A percentile compares a stretch with the other conserved stretches of the same genome.
These are phyloP conservation scores for Lantana camara DNA, from an alignment of 257 asterid genomes.

Conservation along the genomic window DNA sequence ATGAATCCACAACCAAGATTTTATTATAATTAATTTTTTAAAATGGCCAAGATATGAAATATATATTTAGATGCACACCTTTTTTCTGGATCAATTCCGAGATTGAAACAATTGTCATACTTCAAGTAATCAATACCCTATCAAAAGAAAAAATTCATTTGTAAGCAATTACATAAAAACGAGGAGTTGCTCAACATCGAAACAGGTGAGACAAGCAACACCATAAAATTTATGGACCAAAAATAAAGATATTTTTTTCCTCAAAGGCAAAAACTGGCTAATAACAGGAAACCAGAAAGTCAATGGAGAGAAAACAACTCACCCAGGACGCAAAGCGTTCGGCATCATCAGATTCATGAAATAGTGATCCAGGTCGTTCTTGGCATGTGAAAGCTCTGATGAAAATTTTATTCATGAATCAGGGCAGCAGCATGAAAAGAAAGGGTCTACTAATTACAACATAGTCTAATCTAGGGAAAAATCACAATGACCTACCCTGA, in stretches of 20 bases:
- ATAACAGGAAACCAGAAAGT: background rate
- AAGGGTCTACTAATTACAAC: background rate
- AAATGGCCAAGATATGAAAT: background rate
- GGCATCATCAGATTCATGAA: constrained; percentile 86
- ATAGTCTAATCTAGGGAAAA: constrained; percentile 9
- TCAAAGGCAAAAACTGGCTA: constrained; percentile 1
- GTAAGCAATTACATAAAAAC: constrained; percentile 17
- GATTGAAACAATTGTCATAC: constrained; percentile 97
- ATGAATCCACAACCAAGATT: constrained; percentile 2
- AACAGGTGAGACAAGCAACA: background rate
- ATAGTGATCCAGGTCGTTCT: constrained; percentile 90
- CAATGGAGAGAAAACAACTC: constrained; percentile 32
- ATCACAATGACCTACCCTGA: too few species aligned
- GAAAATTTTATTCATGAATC: constrained; percentile 28
- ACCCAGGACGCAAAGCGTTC: constrained; percentile 91
- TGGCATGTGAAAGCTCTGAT: constrained; percentile 80
- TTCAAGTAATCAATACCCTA: constrained; percentile 93
- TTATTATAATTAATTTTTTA: too few species aligned
- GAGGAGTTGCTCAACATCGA: background rate
- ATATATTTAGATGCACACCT: constrained; percentile 51
- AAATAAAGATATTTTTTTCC: background rate
- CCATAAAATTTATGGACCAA: background rate
- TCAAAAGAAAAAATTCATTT: constrained; percentile 22
- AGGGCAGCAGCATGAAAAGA: constrained; percentile 22
- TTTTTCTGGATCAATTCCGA: constrained; percentile 74